Evolutionary conservation across 768 basidiomycete species (phyloP).

Genomic region (Leccinum fibrillosum): DNA sequence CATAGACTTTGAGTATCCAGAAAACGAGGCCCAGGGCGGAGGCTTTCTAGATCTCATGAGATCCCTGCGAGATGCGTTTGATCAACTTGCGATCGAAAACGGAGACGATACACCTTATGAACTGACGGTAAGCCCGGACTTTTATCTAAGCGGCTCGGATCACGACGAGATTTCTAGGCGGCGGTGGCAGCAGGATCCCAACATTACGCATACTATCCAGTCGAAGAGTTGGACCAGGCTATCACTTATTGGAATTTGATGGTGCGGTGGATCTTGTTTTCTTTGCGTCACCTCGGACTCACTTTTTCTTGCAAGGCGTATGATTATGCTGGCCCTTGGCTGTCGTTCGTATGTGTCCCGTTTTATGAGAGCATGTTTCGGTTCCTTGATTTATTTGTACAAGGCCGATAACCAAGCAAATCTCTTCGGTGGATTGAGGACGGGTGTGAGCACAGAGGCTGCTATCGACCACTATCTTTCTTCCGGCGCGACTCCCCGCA

Average conservation of each 20-base stretch:
- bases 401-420: slow-evolving; percentile 60
- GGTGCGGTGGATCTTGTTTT: slow-evolving; percentile 36
- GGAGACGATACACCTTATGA: slow-evolving; percentile 60
- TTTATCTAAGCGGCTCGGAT: neutral
- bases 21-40: slow-evolving; percentile 53
- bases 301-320: slow-evolving; percentile 46
- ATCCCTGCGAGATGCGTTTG: slow-evolving; percentile 59
- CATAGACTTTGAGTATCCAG: slow-evolving; percentile 78
- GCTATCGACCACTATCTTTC: slow-evolving; percentile 60
- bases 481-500: slow-evolving; percentile 59
- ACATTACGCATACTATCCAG: slow-evolving; percentile 55
- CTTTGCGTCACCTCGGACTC: neutral
- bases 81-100: slow-evolving; percentile 53
- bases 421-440: slow-evolving; percentile 61
- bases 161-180: slow-evolving; percentile 29
- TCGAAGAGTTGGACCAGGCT: slow-evolving; percentile 62
- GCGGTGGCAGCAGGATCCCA: slow-evolving; percentile 62
- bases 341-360: slow-evolving; percentile 47
- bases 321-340: slow-evolving; percentile 79
- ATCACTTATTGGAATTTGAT: slow-evolving; percentile 82
- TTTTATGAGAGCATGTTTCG: neutral
- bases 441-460: slow-evolving; percentile 62
- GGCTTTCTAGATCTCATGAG: slow-evolving; percentile 66
- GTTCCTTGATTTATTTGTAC: neutral
- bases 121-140: slow-evolving; percentile 38